Conservation (phyloP, 768 basidiomycete species). For the Rhodotorula toruloides region DNA sequence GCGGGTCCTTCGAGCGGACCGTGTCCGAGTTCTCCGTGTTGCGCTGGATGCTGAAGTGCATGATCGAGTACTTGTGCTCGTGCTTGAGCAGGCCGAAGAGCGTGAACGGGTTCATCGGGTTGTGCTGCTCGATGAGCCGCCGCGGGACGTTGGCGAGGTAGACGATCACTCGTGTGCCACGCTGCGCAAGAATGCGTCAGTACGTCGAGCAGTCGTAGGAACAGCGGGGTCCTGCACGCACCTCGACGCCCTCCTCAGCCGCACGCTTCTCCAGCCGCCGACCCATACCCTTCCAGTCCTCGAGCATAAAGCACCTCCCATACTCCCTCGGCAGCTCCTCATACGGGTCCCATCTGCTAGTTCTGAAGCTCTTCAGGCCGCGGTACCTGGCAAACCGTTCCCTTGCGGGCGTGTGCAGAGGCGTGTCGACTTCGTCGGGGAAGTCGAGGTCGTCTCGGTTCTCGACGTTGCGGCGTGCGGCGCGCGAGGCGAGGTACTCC, state of each 20-base stretch:
- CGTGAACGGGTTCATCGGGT: constrained; percentile 53
- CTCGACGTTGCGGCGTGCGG: constrained; percentile 57
- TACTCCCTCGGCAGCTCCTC: constrained; percentile 94
- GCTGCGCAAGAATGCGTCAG: constrained; percentile 50
- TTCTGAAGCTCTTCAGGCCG: constrained; percentile 84
- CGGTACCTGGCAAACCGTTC: constrained; percentile 85
- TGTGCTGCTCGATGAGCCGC: constrained; percentile 52
- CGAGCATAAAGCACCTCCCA: constrained; percentile 91
- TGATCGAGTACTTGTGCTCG: constrained; percentile 88
- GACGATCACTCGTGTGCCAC: constrained; percentile 73
- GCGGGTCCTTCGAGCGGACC: constrained; percentile 89
- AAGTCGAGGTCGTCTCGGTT: constrained; percentile 79
- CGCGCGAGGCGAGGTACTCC: constrained; percentile 45
- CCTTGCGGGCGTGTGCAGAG: constrained; percentile 70
- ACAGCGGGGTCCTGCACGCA: constrained; percentile 46
- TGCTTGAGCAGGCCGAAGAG: constrained; percentile 82
- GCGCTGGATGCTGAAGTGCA: constrained; percentile 86
- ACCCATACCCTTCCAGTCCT: constrained; percentile 84
- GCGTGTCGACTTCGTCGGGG: constrained; percentile 95
- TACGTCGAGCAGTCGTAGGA: not conserved
- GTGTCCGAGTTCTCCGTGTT: constrained; percentile 89
- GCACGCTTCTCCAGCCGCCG: constrained; percentile 58
- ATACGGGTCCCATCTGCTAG: constrained; percentile 95
- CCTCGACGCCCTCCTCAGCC: constrained; percentile 69
- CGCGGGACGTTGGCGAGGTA: constrained; percentile 69